A percentile compares a stretch with the other conserved stretches of the same genome.
Evolutionary conservation across 1,284 basidiomycete genomes (phyloP).

Genomic region (Apiotrichum akiyoshidainum): DNA sequence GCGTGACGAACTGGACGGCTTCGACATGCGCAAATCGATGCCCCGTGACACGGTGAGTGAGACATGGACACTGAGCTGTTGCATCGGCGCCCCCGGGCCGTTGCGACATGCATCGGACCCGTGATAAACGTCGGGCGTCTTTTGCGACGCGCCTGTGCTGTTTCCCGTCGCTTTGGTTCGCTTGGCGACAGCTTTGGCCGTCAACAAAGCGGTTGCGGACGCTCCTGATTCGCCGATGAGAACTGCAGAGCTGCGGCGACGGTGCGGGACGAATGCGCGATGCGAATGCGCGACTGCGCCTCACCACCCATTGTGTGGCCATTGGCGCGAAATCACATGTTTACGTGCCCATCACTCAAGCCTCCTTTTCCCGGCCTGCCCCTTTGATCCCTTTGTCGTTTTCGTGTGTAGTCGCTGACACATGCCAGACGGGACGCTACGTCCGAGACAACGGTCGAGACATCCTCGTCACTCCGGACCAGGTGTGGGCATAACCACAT

Average conservation of each 20-base stretch:
- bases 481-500: slow-evolving; percentile 41
- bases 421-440: slow-evolving; percentile 32
- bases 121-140: no score
- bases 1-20: slow-evolving; percentile 49
- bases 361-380: not conserved
- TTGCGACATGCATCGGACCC: no score
- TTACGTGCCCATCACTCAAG: not conserved
- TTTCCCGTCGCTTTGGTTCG: not conserved
- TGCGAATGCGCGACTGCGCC: no score
- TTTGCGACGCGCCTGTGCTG: not conserved
- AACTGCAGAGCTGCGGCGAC: no score
- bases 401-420: not conserved
- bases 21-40: slow-evolving; percentile 51
- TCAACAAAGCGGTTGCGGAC: no score
- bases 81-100: no score
- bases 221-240: no score
- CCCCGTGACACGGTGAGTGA: slow-evolving; percentile 41
- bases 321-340: not conserved
- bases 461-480: slow-evolving; percentile 45
- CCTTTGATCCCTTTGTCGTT: no score
- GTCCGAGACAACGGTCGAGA: slow-evolving; percentile 47
- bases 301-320: no score
- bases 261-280: no score
- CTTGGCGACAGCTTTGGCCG: not conserved
- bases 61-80: not conserved